Percentiles rank a stretch among this genome's conserved stretches.
phyloP scores from a whole-genome alignment of 176 grass and related monocot genomes.

The Juncus effusus region DNA sequence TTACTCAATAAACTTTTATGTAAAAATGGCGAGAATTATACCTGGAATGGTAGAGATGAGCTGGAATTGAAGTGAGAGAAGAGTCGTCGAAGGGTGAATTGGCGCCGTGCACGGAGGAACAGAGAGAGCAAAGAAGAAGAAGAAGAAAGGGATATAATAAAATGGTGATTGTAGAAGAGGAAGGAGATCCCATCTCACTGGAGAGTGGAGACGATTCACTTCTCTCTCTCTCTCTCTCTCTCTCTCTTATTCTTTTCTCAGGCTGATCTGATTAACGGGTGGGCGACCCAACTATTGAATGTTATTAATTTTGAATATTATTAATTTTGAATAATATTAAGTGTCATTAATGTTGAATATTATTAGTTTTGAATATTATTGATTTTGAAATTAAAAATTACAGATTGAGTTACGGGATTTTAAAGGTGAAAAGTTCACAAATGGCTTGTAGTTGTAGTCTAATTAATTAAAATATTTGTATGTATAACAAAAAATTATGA shows the following conservation, averaged over 20 bases:
- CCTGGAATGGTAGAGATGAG: conserved; percentile 84
- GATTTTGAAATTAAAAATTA: too few relatives aligned
- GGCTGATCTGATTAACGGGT: neutral
- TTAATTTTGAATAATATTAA: too few relatives aligned
- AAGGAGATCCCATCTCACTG: neutral
- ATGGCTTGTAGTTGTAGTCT: too few relatives aligned
- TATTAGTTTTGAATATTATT: too few relatives aligned
- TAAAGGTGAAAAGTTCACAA: too few relatives aligned
- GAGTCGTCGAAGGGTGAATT: conserved; percentile 12
- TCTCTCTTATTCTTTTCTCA: neutral
- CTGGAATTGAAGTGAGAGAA: conserved; percentile 45
- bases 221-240: conserved; percentile 5
- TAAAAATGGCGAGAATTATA: neutral
- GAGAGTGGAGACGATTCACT: conserved; percentile 15
- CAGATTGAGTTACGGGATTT: too few relatives aligned
- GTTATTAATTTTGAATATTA: too few relatives aligned
- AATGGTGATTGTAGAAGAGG: neutral
- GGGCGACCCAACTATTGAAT: too few relatives aligned
- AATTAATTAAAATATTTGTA: too few relatives aligned
- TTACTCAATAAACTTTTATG: neutral
- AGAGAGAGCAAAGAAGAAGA: conserved; percentile 13
- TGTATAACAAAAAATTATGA: too few relatives aligned
- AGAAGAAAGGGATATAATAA: conserved; percentile 17
- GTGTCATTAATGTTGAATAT: too few relatives aligned
- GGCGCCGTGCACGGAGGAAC: conserved; percentile 3